phyloP scores from a whole-genome alignment of 495 filamentous ascomycete genomes.

The Filosporella fistucella region DNA sequence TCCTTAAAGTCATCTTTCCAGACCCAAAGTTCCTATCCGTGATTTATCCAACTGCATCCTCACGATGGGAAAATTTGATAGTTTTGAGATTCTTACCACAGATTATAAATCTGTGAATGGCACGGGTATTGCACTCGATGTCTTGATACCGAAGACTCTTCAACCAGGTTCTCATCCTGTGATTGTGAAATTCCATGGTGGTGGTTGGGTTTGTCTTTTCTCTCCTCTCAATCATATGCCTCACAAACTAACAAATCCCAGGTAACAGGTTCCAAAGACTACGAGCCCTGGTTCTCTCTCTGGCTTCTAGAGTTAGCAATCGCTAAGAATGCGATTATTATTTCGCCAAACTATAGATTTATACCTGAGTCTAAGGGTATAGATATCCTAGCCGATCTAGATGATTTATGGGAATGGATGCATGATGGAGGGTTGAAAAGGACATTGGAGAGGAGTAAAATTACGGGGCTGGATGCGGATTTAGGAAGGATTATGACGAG shows the following conservation, averaged over 20 bases:
- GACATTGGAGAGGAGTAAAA: not conserved
- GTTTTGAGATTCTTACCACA: not conserved
- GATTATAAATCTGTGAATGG: not conserved
- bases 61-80: not conserved
- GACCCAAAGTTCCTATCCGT: too few relatives aligned
- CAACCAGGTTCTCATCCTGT: not conserved
- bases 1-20: too few relatives aligned
- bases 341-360: conserved; percentile 36
- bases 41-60: too few relatives aligned
- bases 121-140: not conserved
- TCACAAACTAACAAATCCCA: not conserved
- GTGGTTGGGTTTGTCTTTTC: not conserved
- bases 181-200: conserved; percentile 1
- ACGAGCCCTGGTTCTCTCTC: not conserved
- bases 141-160: not conserved
- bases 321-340: conserved; percentile 15
- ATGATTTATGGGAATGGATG: conserved; percentile 1
- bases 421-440: not conserved
- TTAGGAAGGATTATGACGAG: not conserved
- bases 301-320: not conserved
- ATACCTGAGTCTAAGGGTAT: conserved; percentile 39
- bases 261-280: not conserved
- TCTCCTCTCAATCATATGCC: not conserved
- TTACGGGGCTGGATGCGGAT: not conserved
- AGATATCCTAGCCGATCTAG: conserved; percentile 41